A percentile compares a stretch with the other conserved stretches of the same genome.
Conservation (phyloP, 2,329 filamentous ascomycete species). For the Scopulariopsis brevicaulis region DNA sequence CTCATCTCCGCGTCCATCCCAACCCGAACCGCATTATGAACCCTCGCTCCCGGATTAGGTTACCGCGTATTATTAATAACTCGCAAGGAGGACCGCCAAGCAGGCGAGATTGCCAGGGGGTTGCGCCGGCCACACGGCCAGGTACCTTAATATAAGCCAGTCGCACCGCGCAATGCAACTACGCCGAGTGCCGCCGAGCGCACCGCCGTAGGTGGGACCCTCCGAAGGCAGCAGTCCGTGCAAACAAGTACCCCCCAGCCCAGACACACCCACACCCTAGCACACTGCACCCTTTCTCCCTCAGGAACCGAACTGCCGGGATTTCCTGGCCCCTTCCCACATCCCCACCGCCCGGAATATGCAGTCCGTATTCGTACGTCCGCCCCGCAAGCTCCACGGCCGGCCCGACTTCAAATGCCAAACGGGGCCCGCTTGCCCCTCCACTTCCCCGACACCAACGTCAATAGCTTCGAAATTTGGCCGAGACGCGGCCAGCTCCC, state of each 20-base stretch:
- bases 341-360: too few relatives aligned
- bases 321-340: too few relatives aligned
- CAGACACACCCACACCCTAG: neutral
- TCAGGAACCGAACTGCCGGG: too few relatives aligned
- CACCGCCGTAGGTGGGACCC: neutral
- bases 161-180: neutral
- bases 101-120: neutral
- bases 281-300: neutral
- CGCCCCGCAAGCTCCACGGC: neutral
- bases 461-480: neutral
- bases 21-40: too few relatives aligned
- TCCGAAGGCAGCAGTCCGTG: neutral
- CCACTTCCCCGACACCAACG: neutral
- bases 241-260: too few relatives aligned
- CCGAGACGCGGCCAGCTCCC: neutral
- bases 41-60: too few relatives aligned
- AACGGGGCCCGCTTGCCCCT: neutral
- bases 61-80: neutral
- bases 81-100: neutral
- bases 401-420: neutral
- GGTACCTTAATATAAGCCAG: neutral
- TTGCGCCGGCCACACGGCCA: neutral
- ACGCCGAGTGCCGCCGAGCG: neutral
- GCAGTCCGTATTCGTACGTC: neutral
- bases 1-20: too few relatives aligned